A percentile compares a stretch with the other conserved stretches of the same genome.
phyloP scores from a whole-genome alignment of 1,139 yeast species.

The Kodamaea plutei region DNA sequence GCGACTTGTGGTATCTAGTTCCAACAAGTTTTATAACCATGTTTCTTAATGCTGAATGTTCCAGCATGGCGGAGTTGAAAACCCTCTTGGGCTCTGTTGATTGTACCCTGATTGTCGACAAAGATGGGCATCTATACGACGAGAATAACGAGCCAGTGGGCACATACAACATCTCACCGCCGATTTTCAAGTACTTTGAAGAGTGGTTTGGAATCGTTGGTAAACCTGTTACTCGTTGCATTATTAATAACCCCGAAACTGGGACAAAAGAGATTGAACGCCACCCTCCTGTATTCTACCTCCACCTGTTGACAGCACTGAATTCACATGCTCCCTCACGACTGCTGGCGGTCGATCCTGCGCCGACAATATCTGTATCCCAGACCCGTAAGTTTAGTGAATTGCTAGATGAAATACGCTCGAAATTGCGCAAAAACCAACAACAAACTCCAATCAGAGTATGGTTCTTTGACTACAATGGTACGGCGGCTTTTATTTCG shows the following conservation, averaged over 20 bases:
- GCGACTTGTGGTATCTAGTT: slow-evolving; percentile 37
- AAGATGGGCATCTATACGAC: slow-evolving; percentile 28
- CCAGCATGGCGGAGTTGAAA: slow-evolving; percentile 24
- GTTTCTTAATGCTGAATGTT: slow-evolving; percentile 24
- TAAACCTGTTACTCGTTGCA: slow-evolving; percentile 43
- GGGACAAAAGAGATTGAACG: slow-evolving; percentile 48
- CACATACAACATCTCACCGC: slow-evolving; percentile 32
- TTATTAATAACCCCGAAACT: slow-evolving; percentile 34
- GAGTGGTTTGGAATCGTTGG: slow-evolving; percentile 54
- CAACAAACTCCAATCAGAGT: slow-evolving; percentile 21
- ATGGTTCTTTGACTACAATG: slow-evolving; percentile 34
- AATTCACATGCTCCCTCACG: slow-evolving; percentile 10
- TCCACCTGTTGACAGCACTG: slow-evolving; percentile 36
- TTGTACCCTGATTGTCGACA: slow-evolving; percentile 27
- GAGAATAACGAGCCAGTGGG: slow-evolving; percentile 29
- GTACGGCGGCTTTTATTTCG: slow-evolving; percentile 22
- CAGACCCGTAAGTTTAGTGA: slow-evolving; percentile 33
- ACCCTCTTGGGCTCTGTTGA: slow-evolving; percentile 31
- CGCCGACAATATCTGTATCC: slow-evolving; percentile 20
- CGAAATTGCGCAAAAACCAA: slow-evolving; percentile 1
- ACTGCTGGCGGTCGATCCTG: slow-evolving; percentile 5
- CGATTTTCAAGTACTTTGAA: slow-evolving; percentile 38
- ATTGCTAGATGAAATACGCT: slow-evolving; percentile 23
- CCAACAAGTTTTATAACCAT: slow-evolving; percentile 26
- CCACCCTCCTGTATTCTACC: slow-evolving; percentile 45